Base-by-base conservation (phyloP, 129 eudicot genomes). In the Glebionis coronaria region DNA sequence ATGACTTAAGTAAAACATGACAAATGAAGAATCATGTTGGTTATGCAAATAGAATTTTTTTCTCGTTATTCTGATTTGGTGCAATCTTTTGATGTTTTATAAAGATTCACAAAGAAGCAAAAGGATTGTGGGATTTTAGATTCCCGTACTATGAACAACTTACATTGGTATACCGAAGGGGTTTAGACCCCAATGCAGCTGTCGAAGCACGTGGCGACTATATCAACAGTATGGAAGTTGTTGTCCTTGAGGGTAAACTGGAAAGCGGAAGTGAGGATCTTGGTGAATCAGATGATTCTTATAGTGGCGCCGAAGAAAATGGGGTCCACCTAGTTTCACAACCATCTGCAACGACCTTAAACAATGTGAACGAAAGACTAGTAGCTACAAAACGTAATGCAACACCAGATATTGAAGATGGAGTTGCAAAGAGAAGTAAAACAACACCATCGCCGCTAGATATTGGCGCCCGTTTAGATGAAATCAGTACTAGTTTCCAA, bases 41-140 rank as follows among this genome's bases (percentile, higher is more conserved):
- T 20, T 55, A 16, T 2, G 29, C 21, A 2, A 6, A 23, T 3
- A 29, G 12, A 5, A 12, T 6, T 15, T 29, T 15, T 15, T 2
- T 20, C 12, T 46, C 14, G 35, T 45, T 46, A 9, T 50, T 65
- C 12, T 66, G 57, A 66, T 52, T 9, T 23, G 9, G 27, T 47
- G 58, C 10, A 46, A 46, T 49, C 28, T 4, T 25, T 11, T 65
- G 11, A 14, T 66, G 1, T 51, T 6, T 51, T 0, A 28, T 0
- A 28, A 51, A 52, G 61, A 28, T 12, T 66, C 71, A 67, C 50
- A 67, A 67, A 67, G 71, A 67, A 50, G 71, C 71, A 18, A 67
- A 51, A 47, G 71, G 61, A 67, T 28, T 67, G 31, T 67, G 61
- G 61, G 31, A 67, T 50, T 52, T 67, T 18, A 31, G 19, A 11